A percentile compares a stretch with the other conserved stretches of the same genome.
phyloP scores from a whole-genome alignment of 2,329 filamentous ascomycete genomes.

The Talaromyces islandicus region DNA sequence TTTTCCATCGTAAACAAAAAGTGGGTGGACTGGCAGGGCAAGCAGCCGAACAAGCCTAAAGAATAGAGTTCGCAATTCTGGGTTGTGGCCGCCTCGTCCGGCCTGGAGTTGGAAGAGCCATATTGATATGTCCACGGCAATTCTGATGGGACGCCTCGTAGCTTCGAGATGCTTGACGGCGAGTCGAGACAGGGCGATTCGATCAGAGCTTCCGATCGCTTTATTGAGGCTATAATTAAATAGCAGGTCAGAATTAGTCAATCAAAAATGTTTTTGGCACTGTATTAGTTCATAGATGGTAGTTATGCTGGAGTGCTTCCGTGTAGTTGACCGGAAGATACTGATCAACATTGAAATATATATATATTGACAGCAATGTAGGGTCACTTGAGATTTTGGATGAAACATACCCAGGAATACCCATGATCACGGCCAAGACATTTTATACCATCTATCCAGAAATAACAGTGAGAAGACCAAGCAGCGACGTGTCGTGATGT shows the following conservation, averaged over 20 bases:
- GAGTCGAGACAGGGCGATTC: conserved; percentile 75
- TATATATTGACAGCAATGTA: not conserved
- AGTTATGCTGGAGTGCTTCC: not conserved
- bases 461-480: not conserved
- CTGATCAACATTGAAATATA: not conserved
- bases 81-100: conserved; percentile 79
- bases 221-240: conserved; percentile 67
- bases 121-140: conserved; percentile 92
- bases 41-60: conserved; percentile 79
- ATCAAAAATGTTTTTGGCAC: not conserved
- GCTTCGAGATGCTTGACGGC: conserved; percentile 69
- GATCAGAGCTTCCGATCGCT: conserved; percentile 74
- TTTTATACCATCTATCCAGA: not conserved
- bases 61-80: conserved; percentile 84
- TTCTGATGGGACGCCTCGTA: conserved; percentile 65
- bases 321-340: not conserved
- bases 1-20: conserved; percentile 87
- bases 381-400: not conserved
- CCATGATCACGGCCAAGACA: conserved; percentile 3
- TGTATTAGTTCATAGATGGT: not conserved
- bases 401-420: conserved; percentile 10
- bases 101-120: conserved; percentile 95
- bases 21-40: conserved; percentile 69
- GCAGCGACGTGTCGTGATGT: not conserved
- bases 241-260: conserved; percentile 11